A percentile compares a stretch with the other conserved stretches of the same genome.
These are phyloP conservation scores for Hortiboletus campestris DNA, from an alignment of 768 basidiomycete species.

Conservation along the genomic window DNA sequence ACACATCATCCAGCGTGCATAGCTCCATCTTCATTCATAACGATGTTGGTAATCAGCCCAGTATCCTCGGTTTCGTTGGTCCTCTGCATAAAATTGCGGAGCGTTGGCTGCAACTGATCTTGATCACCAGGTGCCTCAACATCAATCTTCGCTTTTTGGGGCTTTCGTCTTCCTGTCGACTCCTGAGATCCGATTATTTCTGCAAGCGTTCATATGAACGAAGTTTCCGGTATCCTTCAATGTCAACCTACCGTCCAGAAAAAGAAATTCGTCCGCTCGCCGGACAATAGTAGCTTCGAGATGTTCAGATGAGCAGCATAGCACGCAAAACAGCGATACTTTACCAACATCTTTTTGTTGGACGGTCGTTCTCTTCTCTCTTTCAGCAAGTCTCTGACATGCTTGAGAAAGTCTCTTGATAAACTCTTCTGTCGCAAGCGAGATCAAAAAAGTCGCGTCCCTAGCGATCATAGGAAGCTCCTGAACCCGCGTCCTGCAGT, in stretches of 20 bases:
- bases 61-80: constrained; percentile 23
- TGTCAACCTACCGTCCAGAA: constrained; percentile 61
- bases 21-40: constrained; percentile 61
- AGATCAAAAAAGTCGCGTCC: constrained; percentile 78
- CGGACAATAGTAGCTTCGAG: constrained; percentile 58
- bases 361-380: constrained; percentile 71
- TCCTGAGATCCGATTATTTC: constrained; percentile 62
- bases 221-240: neutral
- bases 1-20: constrained; percentile 42
- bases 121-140: constrained; percentile 14
- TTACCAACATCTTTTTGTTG: constrained; percentile 79
- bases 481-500: constrained; percentile 34
- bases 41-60: constrained; percentile 34
- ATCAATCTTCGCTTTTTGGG: constrained; percentile 28
- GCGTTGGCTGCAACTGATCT: constrained; percentile 35
- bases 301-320: neutral
- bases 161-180: constrained; percentile 43
- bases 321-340: constrained; percentile 17
- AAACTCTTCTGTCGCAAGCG: constrained; percentile 86
- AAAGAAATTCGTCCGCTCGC: constrained; percentile 71
- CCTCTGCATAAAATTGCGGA: constrained; percentile 49
- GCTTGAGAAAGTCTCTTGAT: constrained; percentile 73
- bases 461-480: constrained; percentile 73
- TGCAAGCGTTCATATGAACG: constrained; percentile 21
- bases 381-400: constrained; percentile 63